Conservation (phyloP, 2,329 filamentous ascomycete genomes). For the Monosporascus cannonballus region DNA sequence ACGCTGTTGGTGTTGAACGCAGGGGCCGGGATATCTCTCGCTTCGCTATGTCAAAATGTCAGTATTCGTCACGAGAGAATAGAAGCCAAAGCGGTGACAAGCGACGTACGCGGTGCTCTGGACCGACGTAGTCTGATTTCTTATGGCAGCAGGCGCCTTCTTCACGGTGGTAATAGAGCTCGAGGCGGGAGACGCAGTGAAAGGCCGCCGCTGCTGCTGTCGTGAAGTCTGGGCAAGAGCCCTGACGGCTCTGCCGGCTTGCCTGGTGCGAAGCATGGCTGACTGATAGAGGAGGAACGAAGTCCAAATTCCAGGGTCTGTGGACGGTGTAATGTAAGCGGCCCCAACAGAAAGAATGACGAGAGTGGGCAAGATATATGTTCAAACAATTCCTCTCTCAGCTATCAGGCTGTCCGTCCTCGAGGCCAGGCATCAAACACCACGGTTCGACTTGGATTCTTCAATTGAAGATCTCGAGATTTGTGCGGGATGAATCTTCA, state of each 20-base stretch:
- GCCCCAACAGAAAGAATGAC: not conserved
- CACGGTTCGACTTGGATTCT: too few species aligned
- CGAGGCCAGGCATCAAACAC: too few species aligned
- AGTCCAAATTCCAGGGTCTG: not conserved
- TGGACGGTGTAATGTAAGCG: too few species aligned
- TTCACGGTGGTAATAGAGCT: conserved; percentile 30
- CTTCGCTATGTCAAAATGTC: conserved; percentile 34
- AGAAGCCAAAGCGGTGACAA: conserved; percentile 13
- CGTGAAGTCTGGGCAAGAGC: conserved; percentile 33
- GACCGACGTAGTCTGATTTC: conserved; percentile 45
- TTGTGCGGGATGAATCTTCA: too few species aligned
- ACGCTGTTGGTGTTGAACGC: conserved; percentile 46
- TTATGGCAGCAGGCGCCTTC: conserved; percentile 35
- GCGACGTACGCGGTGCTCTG: conserved; percentile 47
- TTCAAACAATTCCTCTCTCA: too few species aligned
- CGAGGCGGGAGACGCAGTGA: conserved; percentile 34
- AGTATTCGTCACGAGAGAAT: conserved; percentile 11
- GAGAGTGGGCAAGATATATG: not conserved
- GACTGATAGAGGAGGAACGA: conserved; percentile 8
- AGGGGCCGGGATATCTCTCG: conserved; percentile 56
- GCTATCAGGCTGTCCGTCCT: too few species aligned
- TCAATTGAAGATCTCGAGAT: too few species aligned
- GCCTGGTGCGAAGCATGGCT: conserved; percentile 45
- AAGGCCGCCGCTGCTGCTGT: conserved; percentile 29
- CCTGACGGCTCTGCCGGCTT: conserved; percentile 41